Base-by-base conservation (phyloP, 106 monocot genomes). In the Dendrobium nobile region DNA sequence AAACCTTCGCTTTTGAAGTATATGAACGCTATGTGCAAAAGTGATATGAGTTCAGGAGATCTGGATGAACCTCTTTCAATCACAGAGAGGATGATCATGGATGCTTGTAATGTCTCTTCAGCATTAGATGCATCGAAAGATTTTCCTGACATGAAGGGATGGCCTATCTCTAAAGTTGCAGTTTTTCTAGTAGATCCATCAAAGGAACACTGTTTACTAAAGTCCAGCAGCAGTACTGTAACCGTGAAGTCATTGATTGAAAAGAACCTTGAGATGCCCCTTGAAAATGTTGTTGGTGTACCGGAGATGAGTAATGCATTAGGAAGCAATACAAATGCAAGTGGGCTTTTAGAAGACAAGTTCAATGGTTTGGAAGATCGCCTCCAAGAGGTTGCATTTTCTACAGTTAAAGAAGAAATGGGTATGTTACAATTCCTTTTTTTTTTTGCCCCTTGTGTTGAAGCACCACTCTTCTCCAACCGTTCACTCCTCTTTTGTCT, bases 171-270 rank as follows among this genome's bases (percentile, higher is more conserved):
- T 28, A 86, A 84, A 84, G 81, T 95, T 81, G 90, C 87, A 24
- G 79, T 95, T 58, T 86, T 92, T 81, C 68, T 95, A 41, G 41
- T 85, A 2, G 85, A 95, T 78, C 7, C 78, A 47, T 73, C 80
- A 4, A 86, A 78, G 44, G 75, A 85, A 79, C 83, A 83, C 33
- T 92, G 92, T 68, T 78, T 89, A 61, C 90, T 92, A 33, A 83
- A 84, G 78, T 85, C 59, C 68, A 68, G 75, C 22, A 65, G 81
- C 24, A 74, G 83, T 9, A 87, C 82, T 58, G 55, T 84, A 73
- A 87, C 86, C 11, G 86, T 89, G 20, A 90, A 88, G 88, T 95
- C 92, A 16, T 64, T 90, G 27, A 20, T 92, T 19, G 95, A 92
- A 80, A 87, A 80, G 80, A 86, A 85, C 42, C 10, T 89, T 55